These are phyloP conservation scores for Chalciporus chontae DNA, from an alignment of 768 basidiomycete genomes.

Conservation along the genomic window DNA sequence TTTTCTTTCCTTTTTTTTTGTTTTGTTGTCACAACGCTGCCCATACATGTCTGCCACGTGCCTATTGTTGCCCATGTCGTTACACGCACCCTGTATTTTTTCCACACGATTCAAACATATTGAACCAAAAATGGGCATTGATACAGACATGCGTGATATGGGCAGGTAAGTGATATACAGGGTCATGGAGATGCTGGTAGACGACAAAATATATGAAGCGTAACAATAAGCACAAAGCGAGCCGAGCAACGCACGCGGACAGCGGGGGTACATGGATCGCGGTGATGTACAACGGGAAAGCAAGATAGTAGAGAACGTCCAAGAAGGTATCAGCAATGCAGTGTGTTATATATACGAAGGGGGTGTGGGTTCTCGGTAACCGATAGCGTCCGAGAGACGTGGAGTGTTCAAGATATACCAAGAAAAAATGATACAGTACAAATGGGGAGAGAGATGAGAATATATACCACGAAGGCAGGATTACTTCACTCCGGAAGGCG, in stretches of 20 bases:
- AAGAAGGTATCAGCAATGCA: slow-evolving; percentile 21
- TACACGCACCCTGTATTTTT: not conserved
- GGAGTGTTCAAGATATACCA: slow-evolving; percentile 25
- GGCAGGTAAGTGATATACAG: slow-evolving; percentile 15
- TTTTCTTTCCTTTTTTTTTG: not conserved
- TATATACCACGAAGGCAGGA: not conserved
- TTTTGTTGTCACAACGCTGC: not conserved
- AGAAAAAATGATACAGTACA: slow-evolving; percentile 15
- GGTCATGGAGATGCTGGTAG: slow-evolving; percentile 1
- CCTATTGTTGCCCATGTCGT: not conserved
- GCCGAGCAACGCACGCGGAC: not conserved
- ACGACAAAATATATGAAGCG: not conserved
- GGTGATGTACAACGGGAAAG: slow-evolving; percentile 16
- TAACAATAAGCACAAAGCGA: not conserved
- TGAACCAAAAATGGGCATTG: slow-evolving; percentile 14
- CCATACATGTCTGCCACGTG: not conserved
- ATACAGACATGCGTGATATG: slow-evolving; percentile 19
- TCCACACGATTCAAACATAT: not conserved
- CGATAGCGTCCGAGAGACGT: slow-evolving; percentile 5
- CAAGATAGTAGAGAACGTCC: slow-evolving; percentile 11
- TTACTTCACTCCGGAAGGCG: slow-evolving; percentile 24
- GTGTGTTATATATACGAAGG: not conserved
- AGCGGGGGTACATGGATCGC: not conserved
- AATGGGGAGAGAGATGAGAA: not conserved
- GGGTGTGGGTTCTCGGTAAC: not conserved